phyloP scores from a whole-genome alignment of 2,329 filamentous ascomycete genomes.

The Moelleriella libera region DNA sequence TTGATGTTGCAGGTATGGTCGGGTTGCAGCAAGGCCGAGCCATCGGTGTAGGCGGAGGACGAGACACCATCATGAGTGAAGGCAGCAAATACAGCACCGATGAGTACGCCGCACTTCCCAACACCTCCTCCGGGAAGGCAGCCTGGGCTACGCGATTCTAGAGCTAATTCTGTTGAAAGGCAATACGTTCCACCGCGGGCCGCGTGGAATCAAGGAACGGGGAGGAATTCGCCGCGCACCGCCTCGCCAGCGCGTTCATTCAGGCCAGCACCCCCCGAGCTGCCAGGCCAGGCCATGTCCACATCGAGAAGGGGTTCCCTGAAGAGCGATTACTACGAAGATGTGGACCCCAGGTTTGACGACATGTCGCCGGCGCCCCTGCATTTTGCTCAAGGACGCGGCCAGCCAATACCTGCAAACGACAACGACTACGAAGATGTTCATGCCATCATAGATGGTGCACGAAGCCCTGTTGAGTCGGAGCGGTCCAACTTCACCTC shows the following conservation, averaged over 20 bases:
- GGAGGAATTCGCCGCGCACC: slow-evolving; percentile 27
- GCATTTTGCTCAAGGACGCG: slow-evolving; percentile 25
- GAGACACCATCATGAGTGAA: slow-evolving; percentile 45
- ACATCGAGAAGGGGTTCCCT: slow-evolving; percentile 14
- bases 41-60: slow-evolving; percentile 17
- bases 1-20: slow-evolving; percentile 61
- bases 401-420: slow-evolving; percentile 12
- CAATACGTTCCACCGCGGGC: slow-evolving; percentile 41
- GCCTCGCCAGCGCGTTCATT: slow-evolving; percentile 29
- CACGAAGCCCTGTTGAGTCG: slow-evolving; percentile 61
- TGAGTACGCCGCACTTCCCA: slow-evolving; percentile 37
- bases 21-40: slow-evolving; percentile 45
- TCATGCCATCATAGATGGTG: slow-evolving; percentile 31
- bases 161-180: slow-evolving; percentile 12
- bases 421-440: slow-evolving; percentile 47
- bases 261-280: slow-evolving; percentile 19
- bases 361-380: background rate
- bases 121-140: background rate
- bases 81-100: slow-evolving; percentile 59
- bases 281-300: slow-evolving; percentile 20
- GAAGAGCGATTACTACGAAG: slow-evolving; percentile 64
- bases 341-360: slow-evolving; percentile 72
- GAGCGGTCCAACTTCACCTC: slow-evolving; percentile 81
- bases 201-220: slow-evolving; percentile 36
- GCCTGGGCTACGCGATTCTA: background rate